Base-by-base conservation (phyloP, 2,329 filamentous ascomycete species). In the Drechslerella dactyloides region DNA sequence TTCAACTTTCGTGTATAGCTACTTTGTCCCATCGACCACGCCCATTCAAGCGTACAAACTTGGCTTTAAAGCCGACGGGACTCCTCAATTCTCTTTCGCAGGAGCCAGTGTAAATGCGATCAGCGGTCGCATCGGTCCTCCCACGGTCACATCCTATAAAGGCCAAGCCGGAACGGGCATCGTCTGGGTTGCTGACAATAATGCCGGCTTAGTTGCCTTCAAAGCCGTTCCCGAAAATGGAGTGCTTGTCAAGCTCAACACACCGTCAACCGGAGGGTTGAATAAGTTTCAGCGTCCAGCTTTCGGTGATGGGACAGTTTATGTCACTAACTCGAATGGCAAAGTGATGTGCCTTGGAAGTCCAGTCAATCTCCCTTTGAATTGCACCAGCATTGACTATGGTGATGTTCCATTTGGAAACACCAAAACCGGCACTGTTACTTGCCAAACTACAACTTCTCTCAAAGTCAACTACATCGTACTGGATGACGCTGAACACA, bases 301-400 rank as follows among this genome's bases (percentile, higher is more conserved):
- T 65, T 83, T 80, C 78, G 81, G 77, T 76, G 80, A 79, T 78
- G 81, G 77, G 62, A 80, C 76, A 75, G 78, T 77, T 72, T 83
- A 78, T 76, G 68, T 69, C n/a, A 74, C 79, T 6, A 77, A 78
- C 30, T 74, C 62, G 0, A 35, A 44, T 21, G 68, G 60, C 19
- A 78, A 77, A 55, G 70, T 81, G n/a, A 77, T 79, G 30, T 79
- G 77, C 35, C 74, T 80, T 11, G 80, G 80, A 7, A 80, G 81
- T n/a, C 81, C 81, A 2, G 81, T 83, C 55, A 80, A 80, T 52
- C 69, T 81, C 1, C 80, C 81, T 3, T 72, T 82, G 17, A 79
- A 78, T 59, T 82, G 81, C 64, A 79, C 77, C 7, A 78, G 77
- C 19, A 76, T 81, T 19, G 76, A 81, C 57, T 82, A 81, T 74